Conservation (phyloP, 1,284 basidiomycete genomes). For the Cryptococcus sp. region DNA sequence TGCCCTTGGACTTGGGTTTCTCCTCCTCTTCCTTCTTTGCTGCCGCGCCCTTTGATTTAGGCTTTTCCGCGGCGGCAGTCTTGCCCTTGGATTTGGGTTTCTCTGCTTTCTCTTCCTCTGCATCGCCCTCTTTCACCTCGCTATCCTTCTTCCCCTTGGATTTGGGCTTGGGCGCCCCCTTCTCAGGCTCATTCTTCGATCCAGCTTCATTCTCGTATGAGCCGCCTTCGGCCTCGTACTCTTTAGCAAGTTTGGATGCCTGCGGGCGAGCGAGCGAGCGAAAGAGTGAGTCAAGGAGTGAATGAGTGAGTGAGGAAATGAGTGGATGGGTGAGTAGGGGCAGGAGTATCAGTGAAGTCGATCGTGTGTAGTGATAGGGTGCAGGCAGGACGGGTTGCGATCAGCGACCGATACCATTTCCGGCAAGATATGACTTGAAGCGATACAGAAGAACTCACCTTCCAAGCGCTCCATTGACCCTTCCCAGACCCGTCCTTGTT, state of each 20-base stretch:
- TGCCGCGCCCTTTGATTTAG: background rate
- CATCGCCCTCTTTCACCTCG: constrained; percentile 21
- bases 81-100: constrained; percentile 9
- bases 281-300: background rate
- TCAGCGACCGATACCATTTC: too few species aligned
- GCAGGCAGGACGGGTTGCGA: background rate
- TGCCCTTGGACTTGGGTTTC: background rate
- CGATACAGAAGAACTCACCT: constrained; percentile 27
- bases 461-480: constrained; percentile 55
- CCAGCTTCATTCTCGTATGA: constrained; percentile 53
- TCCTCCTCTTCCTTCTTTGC: constrained; percentile 4
- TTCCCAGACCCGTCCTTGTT: constrained; percentile 54
- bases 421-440: background rate
- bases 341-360: background rate
- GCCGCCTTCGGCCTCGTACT: constrained; percentile 54
- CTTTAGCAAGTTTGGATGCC: constrained; percentile 52
- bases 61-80: background rate
- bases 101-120: constrained; percentile 13
- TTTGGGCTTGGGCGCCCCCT: constrained; percentile 51
- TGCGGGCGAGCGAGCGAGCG: constrained; percentile 4
- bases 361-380: background rate
- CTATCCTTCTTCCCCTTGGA: constrained; percentile 34
- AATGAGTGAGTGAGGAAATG: background rate
- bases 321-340: background rate
- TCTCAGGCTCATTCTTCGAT: constrained; percentile 54